Base-by-base conservation (phyloP, 2,329 filamentous ascomycete species). In the Hymenoscyphus scutula region DNA sequence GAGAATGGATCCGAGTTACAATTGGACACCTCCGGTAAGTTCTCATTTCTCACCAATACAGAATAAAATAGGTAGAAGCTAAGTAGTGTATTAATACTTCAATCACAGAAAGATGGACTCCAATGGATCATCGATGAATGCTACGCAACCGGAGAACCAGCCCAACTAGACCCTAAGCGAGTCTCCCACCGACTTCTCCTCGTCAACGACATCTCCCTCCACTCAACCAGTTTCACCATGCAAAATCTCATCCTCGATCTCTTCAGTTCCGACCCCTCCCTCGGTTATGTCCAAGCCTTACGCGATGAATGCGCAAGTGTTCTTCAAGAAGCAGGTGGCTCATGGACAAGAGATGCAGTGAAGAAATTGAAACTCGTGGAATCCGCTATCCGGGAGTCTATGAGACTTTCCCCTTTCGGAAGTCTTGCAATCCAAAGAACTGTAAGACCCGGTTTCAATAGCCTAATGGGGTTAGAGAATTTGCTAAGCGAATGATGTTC, bases 91-190 rank as follows among this genome's bases (percentile, higher is more conserved):
- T 13, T 37, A 38, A 45, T 11, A 41, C 13, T 2, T 38, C 38
- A 19, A 4, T 15, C 17, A 34, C 23, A 61, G 60, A 37, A 57
- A 23, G 60, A 61, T 41, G 60, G 34, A 4, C 32, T 61, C n/a
- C 60, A 61, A 58, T 61, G 60, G 60, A 53, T 57, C 17, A 61
- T 61, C 27, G 60, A 61, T 7, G 60, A 61, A 53, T 48, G 54
- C 19, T 61, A 51, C 34, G 54, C 34, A 2, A 53, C 29, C 23
- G 45, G 45, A 11, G 29, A 57, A 19, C 53, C 54, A n/a, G 8
- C 27, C 25, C 37, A 61, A n/a, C 54, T 61, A 10, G 38, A 58
- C 23, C 54, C 60, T 38, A 53, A 29, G 25, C 38, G 38, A 15
- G 30, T 61, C 29, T 53, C 27, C 25, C 37, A 57, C 37, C 60